A percentile compares a stretch with the other conserved stretches of the same genome.
These are phyloP conservation scores for Nicotiana tomentosiformis DNA, from an alignment of 257 asterid species.

Conservation along the genomic window DNA sequence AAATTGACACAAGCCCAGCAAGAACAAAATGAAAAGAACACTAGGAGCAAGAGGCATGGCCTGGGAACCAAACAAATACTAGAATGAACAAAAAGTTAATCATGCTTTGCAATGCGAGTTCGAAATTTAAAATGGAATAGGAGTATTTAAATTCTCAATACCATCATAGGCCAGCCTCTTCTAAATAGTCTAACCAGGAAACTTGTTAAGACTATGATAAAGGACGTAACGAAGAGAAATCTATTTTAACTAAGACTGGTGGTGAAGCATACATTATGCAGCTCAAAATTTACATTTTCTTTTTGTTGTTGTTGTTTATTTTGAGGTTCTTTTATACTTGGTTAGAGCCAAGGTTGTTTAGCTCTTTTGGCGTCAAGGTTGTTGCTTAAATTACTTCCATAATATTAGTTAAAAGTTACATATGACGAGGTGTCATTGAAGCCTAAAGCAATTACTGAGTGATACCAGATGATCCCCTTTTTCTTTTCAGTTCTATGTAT, in stretches of 20 bases:
- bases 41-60: background rate
- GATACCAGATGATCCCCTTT: background rate
- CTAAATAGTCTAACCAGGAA: background rate
- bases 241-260: background rate
- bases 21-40: background rate
- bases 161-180: background rate
- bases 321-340: background rate
- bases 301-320: background rate
- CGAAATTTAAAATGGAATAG: background rate
- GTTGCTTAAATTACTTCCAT: background rate
- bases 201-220: background rate
- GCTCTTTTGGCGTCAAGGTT: background rate
- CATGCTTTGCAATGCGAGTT: background rate
- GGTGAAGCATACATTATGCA: background rate
- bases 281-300: background rate
- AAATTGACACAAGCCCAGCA: background rate
- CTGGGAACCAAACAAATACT: background rate
- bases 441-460: background rate
- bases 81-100: background rate
- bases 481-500: background rate
- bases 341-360: background rate
- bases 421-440: background rate
- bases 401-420: background rate
- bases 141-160: background rate
- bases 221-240: background rate